phyloP scores from a whole-genome alignment of 208 protist genomes.

The Leishmania lainsoni region DNA sequence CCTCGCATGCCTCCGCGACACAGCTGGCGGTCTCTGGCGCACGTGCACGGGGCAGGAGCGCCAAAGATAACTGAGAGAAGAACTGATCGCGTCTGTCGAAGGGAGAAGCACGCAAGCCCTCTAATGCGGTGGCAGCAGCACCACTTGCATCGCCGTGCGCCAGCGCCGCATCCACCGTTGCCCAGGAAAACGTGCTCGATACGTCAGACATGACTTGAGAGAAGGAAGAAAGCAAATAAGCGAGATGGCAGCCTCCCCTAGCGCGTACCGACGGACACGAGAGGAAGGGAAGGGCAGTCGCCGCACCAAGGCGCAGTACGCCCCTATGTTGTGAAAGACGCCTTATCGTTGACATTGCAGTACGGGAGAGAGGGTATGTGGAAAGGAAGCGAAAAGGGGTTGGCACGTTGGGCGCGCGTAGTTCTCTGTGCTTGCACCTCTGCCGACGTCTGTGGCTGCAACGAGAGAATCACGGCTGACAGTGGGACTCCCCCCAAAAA shows the following conservation, averaged over 20 bases:
- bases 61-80: conserved; percentile 18
- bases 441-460: background rate
- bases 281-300: background rate
- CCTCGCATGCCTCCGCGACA: conserved; percentile 16
- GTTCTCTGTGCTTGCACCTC: background rate
- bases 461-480: background rate
- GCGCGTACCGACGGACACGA: background rate
- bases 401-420: background rate
- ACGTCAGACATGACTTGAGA: background rate
- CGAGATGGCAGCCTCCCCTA: background rate
- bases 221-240: background rate
- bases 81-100: conserved; percentile 17
- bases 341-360: background rate
- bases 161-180: conserved; percentile 4
- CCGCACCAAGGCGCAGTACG: background rate
- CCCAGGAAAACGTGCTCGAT: conserved; percentile 4
- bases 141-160: conserved; percentile 3
- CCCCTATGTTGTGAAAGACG: background rate
- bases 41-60: background rate
- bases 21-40: conserved; percentile 4
- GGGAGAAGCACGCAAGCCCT: background rate
- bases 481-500: background rate
- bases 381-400: background rate
- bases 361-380: too few relatives aligned
- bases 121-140: background rate